phyloP scores from a whole-genome alignment of 1,284 basidiomycete genomes.

The Marasmius fiardii region DNA sequence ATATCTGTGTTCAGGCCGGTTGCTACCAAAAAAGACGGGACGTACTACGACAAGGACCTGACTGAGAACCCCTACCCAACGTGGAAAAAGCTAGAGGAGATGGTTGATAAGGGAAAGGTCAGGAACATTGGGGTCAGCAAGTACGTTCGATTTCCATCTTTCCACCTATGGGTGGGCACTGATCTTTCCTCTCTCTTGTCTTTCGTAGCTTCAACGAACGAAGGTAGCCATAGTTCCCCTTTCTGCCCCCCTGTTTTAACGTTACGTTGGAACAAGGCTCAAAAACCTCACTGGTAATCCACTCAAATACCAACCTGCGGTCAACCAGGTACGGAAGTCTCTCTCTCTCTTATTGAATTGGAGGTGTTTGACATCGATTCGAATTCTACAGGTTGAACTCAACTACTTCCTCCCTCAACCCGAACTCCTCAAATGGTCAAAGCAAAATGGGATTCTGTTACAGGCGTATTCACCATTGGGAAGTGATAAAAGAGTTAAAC shows the following conservation, averaged over 20 bases:
- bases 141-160: constrained; percentile 18
- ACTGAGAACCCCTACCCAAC: constrained; percentile 75
- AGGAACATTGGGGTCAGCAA: constrained; percentile 84
- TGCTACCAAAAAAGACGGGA: constrained; percentile 61
- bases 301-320: constrained; percentile 49
- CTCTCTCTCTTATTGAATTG: background rate
- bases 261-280: background rate
- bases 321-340: constrained; percentile 53
- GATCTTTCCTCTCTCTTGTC: no score
- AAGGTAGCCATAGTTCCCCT: constrained; percentile 7
- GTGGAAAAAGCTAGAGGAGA: constrained; percentile 80
- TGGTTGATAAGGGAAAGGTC: constrained; percentile 75
- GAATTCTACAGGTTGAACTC: constrained; percentile 56
- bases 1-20: constrained; percentile 46
- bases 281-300: constrained; percentile 7
- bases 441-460: constrained; percentile 62
- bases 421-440: constrained; percentile 70
- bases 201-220: constrained; percentile 60
- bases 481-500: constrained; percentile 54
- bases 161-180: background rate
- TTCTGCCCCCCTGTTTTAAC: background rate
- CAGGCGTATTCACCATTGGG: constrained; percentile 83
- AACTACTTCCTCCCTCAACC: constrained; percentile 82
- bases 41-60: constrained; percentile 53
- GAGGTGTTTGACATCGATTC: background rate